A percentile compares a stretch with the other conserved stretches of the same genome.
phyloP scores from a whole-genome alignment of 192 early-diverging fungal genomes.

The Cetraspora pellucida region DNA sequence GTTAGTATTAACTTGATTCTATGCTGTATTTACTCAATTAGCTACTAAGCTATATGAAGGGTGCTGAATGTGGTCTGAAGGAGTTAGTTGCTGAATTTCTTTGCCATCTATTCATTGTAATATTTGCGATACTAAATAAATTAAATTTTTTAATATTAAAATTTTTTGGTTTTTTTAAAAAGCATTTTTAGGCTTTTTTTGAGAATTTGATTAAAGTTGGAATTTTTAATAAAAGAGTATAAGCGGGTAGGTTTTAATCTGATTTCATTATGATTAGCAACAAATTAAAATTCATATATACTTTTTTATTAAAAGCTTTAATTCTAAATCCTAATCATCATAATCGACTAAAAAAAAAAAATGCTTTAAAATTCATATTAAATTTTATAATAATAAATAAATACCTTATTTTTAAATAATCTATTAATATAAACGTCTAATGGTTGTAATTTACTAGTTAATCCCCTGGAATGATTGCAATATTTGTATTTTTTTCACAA shows the following conservation, averaged over 20 bases:
- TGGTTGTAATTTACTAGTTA: constrained; percentile 7
- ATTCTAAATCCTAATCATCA: neutral
- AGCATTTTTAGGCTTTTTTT: no score
- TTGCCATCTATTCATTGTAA: constrained; percentile 4
- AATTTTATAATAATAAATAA: constrained; percentile 21
- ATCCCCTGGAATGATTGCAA: constrained; percentile 8
- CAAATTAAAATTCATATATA: no score
- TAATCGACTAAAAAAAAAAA: neutral
- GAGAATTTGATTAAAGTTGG: no score
- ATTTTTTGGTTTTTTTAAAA: no score
- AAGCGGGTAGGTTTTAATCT: no score
- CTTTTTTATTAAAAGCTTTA: no score
- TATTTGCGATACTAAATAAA: neutral
- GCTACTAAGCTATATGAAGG: neutral
- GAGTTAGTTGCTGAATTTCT: neutral
- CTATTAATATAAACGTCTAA: constrained; percentile 4
- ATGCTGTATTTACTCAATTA: neutral
- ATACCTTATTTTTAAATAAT: constrained; percentile 1
- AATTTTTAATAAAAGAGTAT: no score
- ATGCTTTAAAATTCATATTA: neutral
- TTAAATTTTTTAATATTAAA: constrained; percentile 9
- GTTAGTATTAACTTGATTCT: neutral
- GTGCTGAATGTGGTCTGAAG: neutral
- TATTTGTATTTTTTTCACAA: constrained; percentile 1
- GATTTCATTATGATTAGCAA: no score